Percentiles rank a stretch among this genome's conserved stretches.
Conservation (phyloP, 2,329 filamentous ascomycete genomes). For the Aspergillus thermomutatus region DNA sequence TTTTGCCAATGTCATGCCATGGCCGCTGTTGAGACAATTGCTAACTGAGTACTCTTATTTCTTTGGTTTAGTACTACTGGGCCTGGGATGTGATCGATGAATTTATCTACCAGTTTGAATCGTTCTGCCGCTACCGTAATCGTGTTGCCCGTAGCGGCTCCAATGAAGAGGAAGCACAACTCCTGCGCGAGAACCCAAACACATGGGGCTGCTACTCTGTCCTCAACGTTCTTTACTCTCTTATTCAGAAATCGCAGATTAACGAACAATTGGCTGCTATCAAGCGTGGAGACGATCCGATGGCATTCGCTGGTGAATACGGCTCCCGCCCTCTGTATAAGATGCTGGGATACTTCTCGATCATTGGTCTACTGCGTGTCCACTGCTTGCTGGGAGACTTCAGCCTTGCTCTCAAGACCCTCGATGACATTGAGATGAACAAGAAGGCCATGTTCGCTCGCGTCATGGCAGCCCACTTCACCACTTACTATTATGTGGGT, state of each 20-base stretch:
- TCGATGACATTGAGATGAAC: conserved; percentile 99
- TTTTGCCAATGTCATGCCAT: conserved; percentile 4
- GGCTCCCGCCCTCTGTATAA: conserved; percentile 91
- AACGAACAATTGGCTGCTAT: conserved; percentile 93
- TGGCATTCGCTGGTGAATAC: conserved; percentile 88
- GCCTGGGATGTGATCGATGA: conserved; percentile 99
- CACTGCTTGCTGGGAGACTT: conserved; percentile 97
- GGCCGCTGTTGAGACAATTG: not conserved
- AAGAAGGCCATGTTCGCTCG: conserved; percentile 99
- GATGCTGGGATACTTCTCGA: conserved; percentile 99
- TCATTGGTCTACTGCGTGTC: conserved; percentile 92
- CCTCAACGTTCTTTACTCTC: conserved; percentile 97
- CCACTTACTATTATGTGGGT: conserved; percentile 99
- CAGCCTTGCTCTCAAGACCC: conserved; percentile 94
- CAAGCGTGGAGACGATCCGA: conserved; percentile 88
- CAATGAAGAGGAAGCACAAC: conserved; percentile 87
- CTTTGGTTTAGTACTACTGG: conserved; percentile 78
- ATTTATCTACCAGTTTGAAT: conserved; percentile 99
- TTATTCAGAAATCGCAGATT: conserved; percentile 98
- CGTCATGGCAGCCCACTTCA: conserved; percentile 99
- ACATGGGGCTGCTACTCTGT: conserved; percentile 99
- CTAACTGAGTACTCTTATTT: not conserved
- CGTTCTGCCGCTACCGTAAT: conserved; percentile 95
- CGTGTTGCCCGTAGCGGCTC: conserved; percentile 75
- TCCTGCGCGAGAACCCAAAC: conserved; percentile 94